Evolutionary conservation across 345 rosid genomes (phyloP).

Genomic region (rapeseed (Brassica napus)): DNA sequence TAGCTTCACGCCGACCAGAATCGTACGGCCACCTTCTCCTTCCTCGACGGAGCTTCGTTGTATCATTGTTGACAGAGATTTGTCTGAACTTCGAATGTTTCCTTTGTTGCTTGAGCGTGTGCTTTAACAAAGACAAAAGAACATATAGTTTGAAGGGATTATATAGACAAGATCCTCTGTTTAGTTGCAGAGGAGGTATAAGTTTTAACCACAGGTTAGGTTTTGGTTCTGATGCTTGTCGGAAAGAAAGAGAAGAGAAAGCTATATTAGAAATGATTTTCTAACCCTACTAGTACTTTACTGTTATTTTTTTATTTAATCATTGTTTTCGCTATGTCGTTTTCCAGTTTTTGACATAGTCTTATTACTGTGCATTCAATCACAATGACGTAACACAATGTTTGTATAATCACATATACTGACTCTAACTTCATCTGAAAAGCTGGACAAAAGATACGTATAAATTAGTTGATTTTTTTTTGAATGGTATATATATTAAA

Average conservation of each 20-base stretch:
- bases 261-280: conserved; percentile 15
- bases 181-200: conserved; percentile 33
- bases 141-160: conserved; percentile 11
- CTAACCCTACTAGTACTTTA: not conserved
- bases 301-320: conserved; percentile 7
- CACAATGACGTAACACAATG: conserved; percentile 8
- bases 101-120: conserved; percentile 20
- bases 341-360: conserved; percentile 26
- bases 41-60: conserved; percentile 38
- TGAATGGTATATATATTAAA: not conserved
- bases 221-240: conserved; percentile 60
- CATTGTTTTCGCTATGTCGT: conserved; percentile 12
- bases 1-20: conserved; percentile 83
- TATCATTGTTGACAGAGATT: conserved; percentile 36
- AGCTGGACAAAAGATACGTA: conserved; percentile 1
- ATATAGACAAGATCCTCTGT: conserved; percentile 16
- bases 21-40: conserved; percentile 46
- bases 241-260: conserved; percentile 37
- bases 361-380: conserved; percentile 28
- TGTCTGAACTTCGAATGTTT: conserved; percentile 19
- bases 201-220: conserved; percentile 62
- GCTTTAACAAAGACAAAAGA: conserved; percentile 24
- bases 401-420: not conserved
- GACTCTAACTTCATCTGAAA: conserved; percentile 16
- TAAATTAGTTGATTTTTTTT: not conserved